Percentiles rank a stretch among this genome's conserved stretches.
Conservation (phyloP, 1,139 yeast species). For the Yamadazyma sp. region DNA sequence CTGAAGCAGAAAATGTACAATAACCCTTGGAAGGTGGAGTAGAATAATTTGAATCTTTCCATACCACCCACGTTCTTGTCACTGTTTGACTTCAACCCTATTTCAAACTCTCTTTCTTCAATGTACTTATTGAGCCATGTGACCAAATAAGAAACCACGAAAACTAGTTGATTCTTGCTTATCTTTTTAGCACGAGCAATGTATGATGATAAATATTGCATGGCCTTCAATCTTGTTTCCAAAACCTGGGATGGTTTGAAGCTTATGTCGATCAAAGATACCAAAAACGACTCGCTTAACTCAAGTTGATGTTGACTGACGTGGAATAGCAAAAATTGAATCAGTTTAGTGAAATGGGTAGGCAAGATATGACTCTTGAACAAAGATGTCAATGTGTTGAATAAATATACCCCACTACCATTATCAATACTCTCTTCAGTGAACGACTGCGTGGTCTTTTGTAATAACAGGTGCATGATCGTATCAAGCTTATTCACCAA, state of each 20-base stretch:
- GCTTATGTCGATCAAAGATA: conserved; percentile 78
- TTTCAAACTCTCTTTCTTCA: conserved; percentile 79
- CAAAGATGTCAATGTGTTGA: conserved; percentile 70
- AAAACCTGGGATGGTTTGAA: conserved; percentile 64
- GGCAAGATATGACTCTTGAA: conserved; percentile 85
- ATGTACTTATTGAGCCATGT: conserved; percentile 84
- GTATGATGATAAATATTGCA: conserved; percentile 90
- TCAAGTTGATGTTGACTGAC: conserved; percentile 81
- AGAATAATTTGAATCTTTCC: conserved; percentile 83
- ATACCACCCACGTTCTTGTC: conserved; percentile 49
- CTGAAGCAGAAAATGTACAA: conserved; percentile 91
- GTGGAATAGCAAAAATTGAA: conserved; percentile 82
- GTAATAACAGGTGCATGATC: conserved; percentile 56
- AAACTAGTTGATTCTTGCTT: conserved; percentile 68
- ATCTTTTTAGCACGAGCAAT: conserved; percentile 83
- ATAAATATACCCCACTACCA: conserved; percentile 72
- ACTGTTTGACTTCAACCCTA: conserved; percentile 38
- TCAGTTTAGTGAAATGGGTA: conserved; percentile 88
- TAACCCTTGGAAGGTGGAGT: conserved; percentile 90
- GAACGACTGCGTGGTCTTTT: conserved; percentile 49
- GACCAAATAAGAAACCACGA: conserved; percentile 74
- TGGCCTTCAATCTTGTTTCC: conserved; percentile 79
- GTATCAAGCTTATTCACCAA: conserved; percentile 70
- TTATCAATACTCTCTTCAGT: conserved; percentile 51
- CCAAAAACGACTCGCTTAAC: conserved; percentile 81